Evolutionary conservation across 192 early-diverging fungal genomes (phyloP), one percentile per base, ranked within the genome.

Genomic region (Phycomyces nitens): DNA sequence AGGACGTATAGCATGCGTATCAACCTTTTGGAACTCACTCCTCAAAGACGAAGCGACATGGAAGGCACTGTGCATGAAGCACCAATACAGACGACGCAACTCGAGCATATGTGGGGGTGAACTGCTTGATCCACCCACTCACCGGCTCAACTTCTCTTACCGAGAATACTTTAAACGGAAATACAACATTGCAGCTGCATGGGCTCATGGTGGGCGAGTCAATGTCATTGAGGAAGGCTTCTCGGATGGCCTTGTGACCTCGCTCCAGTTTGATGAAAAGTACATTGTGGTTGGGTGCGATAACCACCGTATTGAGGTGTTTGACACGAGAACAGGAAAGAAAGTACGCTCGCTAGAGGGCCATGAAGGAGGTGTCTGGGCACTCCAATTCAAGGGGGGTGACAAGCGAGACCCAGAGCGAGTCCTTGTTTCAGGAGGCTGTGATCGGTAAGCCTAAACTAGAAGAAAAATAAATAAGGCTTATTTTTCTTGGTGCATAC

Each of bases 321-420:
- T 95, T 75, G 92, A 94, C 75, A 90, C 91, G 18, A 78, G 72
- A 3, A 89, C 90, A 3, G 96, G 94, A 12, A 74, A 79, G 12
- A 70, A 88, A 22, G 68, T 88, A 24, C 78, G 89, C 64, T 87
- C 86, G 23, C 77, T 99, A 11, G 81, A 82, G 42, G 96, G 97
- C 16, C 91, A 94, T 70, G 86, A 91, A 55, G 96, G 96, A 41
- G 97, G 97, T 29, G 96, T 99, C 14, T 99, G 97, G 97, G 95
- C 96, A 16, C 76, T 99, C 52, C 90, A 96, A 65, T 95, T 76
- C 40, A 76, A 71, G 21, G 69, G 69, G 24, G 71, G 71, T 42
- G 66, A 68, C 41, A 59, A 63, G 22, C 60, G 63, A 49, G 69
- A 77, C 56, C 83, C 78, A 56, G 83, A 88, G 16, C 72, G 86